phyloP scores from a whole-genome alignment of 2,329 filamentous ascomycete genomes.

The Geosmithia flava region DNA sequence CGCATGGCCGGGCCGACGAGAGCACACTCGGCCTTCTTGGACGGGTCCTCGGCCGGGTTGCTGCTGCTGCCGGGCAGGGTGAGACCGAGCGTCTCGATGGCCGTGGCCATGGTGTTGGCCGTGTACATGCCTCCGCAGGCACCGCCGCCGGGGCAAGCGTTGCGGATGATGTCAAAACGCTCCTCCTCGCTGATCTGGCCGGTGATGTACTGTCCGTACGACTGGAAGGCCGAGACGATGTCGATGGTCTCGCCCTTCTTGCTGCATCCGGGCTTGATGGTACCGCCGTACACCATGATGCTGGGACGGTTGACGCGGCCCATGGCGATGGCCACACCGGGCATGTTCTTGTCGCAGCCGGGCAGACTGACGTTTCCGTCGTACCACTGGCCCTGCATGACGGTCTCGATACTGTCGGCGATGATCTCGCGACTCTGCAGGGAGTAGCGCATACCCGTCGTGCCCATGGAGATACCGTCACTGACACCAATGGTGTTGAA shows the following conservation, averaged over 20 bases:
- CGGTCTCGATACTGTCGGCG: constrained; percentile 95
- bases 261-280: constrained; percentile 84
- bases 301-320: constrained; percentile 86
- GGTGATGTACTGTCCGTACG: constrained; percentile 88
- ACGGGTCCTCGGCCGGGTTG: constrained; percentile 61
- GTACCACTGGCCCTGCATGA: constrained; percentile 98
- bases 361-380: constrained; percentile 95
- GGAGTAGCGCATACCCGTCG: constrained; percentile 90
- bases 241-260: constrained; percentile 67
- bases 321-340: constrained; percentile 85
- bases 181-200: constrained; percentile 85
- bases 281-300: constrained; percentile 96
- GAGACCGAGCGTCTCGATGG: constrained; percentile 87
- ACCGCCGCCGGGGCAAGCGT: constrained; percentile 59
- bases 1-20: constrained; percentile 62
- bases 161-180: constrained; percentile 85
- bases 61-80: constrained; percentile 74
- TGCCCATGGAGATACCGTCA: constrained; percentile 97
- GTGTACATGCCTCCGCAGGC: constrained; percentile 86
- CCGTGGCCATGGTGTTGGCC: constrained; percentile 86
- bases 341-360: constrained; percentile 99
- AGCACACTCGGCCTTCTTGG: constrained; percentile 63
- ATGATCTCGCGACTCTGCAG: constrained; percentile 94
- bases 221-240: constrained; percentile 95
- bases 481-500: constrained; percentile 99